phyloP scores from a whole-genome alignment of 768 basidiomycete species.

The Mycena metata region DNA sequence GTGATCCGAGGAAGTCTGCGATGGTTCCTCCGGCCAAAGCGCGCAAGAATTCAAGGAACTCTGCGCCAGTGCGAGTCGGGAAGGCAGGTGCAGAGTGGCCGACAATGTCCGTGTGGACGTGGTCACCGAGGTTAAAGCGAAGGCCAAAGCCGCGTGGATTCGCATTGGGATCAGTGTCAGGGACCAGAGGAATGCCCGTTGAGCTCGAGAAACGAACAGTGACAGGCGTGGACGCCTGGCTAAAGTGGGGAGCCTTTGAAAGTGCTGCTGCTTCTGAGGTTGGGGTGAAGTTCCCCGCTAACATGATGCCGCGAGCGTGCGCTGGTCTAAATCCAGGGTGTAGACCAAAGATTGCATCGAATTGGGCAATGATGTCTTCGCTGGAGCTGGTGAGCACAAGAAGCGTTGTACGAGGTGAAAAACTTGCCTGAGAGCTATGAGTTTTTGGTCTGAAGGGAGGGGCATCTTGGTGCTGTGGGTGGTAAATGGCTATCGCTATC shows the following conservation, averaged over 20 bases:
- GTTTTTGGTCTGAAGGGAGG: slow-evolving; percentile 36
- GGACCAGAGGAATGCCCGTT: slow-evolving; percentile 36
- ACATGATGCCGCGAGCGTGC: slow-evolving; percentile 37
- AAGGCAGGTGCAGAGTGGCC: slow-evolving; percentile 37
- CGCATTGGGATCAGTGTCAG: slow-evolving; percentile 40
- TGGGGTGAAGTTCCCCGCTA: slow-evolving; percentile 35
- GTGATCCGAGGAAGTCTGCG: slow-evolving; percentile 33
- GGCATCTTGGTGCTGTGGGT: slow-evolving; percentile 23
- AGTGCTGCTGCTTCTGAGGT: slow-evolving; percentile 34
- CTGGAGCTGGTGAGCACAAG: not conserved
- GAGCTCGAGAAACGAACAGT: slow-evolving; percentile 41
- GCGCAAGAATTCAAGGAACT: slow-evolving; percentile 39
- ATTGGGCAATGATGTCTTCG: slow-evolving; percentile 30
- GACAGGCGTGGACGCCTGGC: slow-evolving; percentile 32
- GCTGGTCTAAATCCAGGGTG: slow-evolving; percentile 39
- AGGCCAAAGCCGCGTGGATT: slow-evolving; percentile 39
- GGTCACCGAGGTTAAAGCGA: slow-evolving; percentile 37
- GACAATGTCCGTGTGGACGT: slow-evolving; percentile 41
- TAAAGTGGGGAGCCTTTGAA: slow-evolving; percentile 39
- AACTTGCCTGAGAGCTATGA: slow-evolving; percentile 27
- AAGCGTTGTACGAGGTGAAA: not conserved
- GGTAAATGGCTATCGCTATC: no score
- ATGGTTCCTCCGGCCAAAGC: slow-evolving; percentile 38
- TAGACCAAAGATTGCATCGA: slow-evolving; percentile 37
- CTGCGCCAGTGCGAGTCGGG: slow-evolving; percentile 37